Base-by-base conservation (phyloP, 2,329 filamentous ascomycete species). In the Hypoxylon sp. region DNA sequence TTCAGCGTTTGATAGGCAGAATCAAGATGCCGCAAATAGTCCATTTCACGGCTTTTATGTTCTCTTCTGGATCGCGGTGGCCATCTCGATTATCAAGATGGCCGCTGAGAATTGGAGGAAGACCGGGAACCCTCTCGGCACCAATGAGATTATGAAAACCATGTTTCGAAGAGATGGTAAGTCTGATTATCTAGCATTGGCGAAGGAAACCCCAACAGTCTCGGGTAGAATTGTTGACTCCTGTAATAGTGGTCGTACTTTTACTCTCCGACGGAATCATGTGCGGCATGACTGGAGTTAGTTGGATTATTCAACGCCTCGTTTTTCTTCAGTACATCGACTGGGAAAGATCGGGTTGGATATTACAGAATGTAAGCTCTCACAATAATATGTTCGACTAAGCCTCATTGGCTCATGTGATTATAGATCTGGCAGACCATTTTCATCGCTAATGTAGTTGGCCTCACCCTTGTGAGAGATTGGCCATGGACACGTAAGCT, bases 1-100 rank as follows among this genome's bases (percentile, higher is more conserved):
- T 73, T 92, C 90, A 5, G 85, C 90, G 0, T 94, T 94, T 76
- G 92, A 94, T 77, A 85, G 90, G 10, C 89, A 92, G 70, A 94
- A 93, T 74, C 83, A 85, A 4, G 81, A 81, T 0, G 86, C 87
- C 1, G 85, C 86, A 2, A 88, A 90, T 51, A 93, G 89, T 45
- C 89, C 90, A 0, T 94, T 94, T 73, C 88, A 91, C 75, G 92
- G 92, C 30, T 94, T 94, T 80, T 94, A 92, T 74, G 92, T 90
- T 0, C 82, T 95, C 0, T 93, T 93, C 77, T 94, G 92, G 91
- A 85, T 93, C 50, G 85, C 85, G 7, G 88, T 93, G 68, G 85
- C 86, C 5, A 77, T 94, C 46, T 85, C 91, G 72, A 86, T 93
- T 63, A 74, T 91, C 34, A 89, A 89, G 75, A 88, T 92, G 51